Evolutionary conservation across 2,329 filamentous ascomycete genomes (phyloP), one percentile per base, ranked within the genome.

Genomic region (Cercospora janseana): DNA sequence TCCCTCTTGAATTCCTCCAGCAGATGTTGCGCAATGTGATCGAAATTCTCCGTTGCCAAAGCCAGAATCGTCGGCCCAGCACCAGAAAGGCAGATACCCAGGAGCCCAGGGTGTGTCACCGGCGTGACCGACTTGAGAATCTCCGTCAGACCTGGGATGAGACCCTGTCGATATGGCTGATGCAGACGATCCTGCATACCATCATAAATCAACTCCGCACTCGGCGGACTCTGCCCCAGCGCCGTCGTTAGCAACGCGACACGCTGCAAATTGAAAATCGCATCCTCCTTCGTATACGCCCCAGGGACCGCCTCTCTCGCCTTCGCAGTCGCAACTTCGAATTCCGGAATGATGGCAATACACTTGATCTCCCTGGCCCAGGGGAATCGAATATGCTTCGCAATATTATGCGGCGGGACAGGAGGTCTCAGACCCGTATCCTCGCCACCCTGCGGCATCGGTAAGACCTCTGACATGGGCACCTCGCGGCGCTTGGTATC

Each of bases 121-220:
- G 92, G 93, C 8, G 88, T 95, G 76, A 97, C 91, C 53, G 86
- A 92, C 68, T 89, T 82, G 45, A 98, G 82, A 46, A 98, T 92
- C 67, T 95, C 87, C 12, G 87, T 86, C 50, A 98, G 79, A 0
- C 92, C 93, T 1, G 93, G 93, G 60, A 98, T 95, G 55, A 98
- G 80, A 2, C 81, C 86, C 72, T 93, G 86, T 46, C 93, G 86
- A 75, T 98, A 97, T 34, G 90, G 93, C 72, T 98, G 93, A 74
- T 98, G 93, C 54, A 98, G 83, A 72, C 91, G 95, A 75, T 98
- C 93, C 73, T 97, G 93, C 93, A 98, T 98, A 38, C 91, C 92
- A 40, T 94, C 83, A 74, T 94, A 94, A 69, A 98, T 98, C 70
- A 95, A 86, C 63, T 94, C 86, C 16, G 93, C 86, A 66, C 96